Percentiles rank a stretch among this genome's conserved stretches.
Conservation (phyloP, 176 grass and related monocot genomes). For the Urochloa ruziziensis region DNA sequence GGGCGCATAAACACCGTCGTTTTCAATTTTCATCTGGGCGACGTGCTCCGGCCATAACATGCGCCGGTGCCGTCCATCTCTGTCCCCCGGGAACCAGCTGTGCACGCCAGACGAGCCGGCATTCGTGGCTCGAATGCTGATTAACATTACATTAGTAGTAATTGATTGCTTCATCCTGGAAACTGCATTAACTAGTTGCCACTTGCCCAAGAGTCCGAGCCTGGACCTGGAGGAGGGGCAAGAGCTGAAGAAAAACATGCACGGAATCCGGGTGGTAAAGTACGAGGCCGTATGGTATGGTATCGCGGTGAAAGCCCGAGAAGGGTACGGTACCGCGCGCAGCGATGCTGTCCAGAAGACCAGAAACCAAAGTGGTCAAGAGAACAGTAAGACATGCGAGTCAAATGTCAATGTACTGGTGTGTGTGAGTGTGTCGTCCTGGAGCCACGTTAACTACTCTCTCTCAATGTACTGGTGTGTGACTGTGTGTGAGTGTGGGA, state of each 20-base stretch:
- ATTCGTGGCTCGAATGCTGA: background rate
- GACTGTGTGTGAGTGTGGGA: no score
- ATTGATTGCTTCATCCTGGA: background rate
- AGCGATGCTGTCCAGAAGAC: background rate
- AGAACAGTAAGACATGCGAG: conserved; percentile 5
- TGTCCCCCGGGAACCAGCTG: background rate
- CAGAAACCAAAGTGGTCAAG: background rate
- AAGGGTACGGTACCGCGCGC: background rate
- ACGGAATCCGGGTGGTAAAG: background rate
- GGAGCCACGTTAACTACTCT: background rate
- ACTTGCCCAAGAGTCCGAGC: background rate
- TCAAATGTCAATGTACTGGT: background rate
- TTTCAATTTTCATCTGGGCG: background rate
- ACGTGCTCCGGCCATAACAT: conserved; percentile 18
- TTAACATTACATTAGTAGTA: background rate
- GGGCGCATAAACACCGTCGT: background rate
- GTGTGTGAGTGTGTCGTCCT: background rate
- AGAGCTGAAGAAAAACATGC: background rate
- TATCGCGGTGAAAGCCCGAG: background rate
- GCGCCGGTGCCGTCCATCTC: background rate
- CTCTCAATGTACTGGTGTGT: no score
- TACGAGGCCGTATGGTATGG: background rate
- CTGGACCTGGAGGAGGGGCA: background rate
- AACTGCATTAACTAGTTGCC: background rate
- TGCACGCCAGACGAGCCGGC: background rate